Evolutionary conservation across 371 early-diverging fungal species (phyloP), one percentile per base, ranked within the genome.

Genomic region (Syncephalastrum contaminatum): DNA sequence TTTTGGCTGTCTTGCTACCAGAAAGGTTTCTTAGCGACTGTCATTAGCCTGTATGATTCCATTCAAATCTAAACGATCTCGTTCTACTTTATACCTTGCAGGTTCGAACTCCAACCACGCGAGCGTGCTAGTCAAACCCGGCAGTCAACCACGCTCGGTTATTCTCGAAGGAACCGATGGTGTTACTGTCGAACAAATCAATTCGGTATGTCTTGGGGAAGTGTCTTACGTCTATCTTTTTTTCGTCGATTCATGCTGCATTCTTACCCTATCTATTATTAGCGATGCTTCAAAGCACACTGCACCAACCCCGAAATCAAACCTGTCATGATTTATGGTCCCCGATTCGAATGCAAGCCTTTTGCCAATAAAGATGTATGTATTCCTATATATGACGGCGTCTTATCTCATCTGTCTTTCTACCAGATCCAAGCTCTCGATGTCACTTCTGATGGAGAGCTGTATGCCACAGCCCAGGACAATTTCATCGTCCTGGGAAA

Each of bases 1-100:
- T 84, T 84, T 56, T 84, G 84, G 84, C 62, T 82, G 5, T 81
- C 82, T 25, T 73, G 77, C 48, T 82, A 84, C 48, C 51, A 66
- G 15, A 64, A 62, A 73, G 78, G 83, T 81, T 13, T 44, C 13
- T 22, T 18, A 19, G 19, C 14, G 36, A 46, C 18, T 20, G 43
- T 24, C 10, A 19, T 48, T 27, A 13, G 18, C 16, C 4, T 6
- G 14, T 56, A 18, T 19, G 39, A n/a, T 13, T 51, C 19, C 40
- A 25, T 16, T n/a, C n/a, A 15, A 36, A 39, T 40, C 14, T 5
- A 20, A 36, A 16, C 16, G 39, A 22, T 41, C 15, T 48, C 20
- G 30, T 27, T 30, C 12, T 25, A 27, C 40, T 42, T 19, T 30
- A 12, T 25, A 27, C 40, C 36, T 19, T 14, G 27, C 44, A 64